phyloP scores from a whole-genome alignment of 169 alveolate species.

The Fabrea salina region DNA sequence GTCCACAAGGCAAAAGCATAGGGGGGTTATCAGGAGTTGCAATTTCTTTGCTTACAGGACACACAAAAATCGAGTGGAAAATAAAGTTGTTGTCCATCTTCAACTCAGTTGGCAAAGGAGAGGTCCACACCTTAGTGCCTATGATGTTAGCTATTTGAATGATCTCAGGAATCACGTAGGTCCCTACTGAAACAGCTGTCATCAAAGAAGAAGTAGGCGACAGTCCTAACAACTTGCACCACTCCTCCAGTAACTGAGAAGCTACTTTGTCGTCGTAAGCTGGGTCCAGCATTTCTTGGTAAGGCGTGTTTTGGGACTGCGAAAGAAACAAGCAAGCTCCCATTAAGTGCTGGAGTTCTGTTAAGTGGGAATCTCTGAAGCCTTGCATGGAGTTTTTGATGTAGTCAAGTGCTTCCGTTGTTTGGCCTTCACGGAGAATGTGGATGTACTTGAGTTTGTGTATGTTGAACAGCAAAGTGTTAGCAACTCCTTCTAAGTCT shows the following conservation, averaged over 20 bases:
- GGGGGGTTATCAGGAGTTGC: constrained; percentile 69
- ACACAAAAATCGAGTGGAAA: constrained; percentile 77
- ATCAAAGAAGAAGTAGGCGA: not conserved
- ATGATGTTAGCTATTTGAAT: not conserved
- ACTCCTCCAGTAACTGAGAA: not conserved
- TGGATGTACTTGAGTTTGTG: constrained; percentile 40
- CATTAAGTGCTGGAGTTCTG: constrained; percentile 8
- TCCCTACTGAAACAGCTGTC: not conserved
- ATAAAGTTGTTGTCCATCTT: constrained; percentile 66
- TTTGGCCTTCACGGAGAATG: constrained; percentile 23
- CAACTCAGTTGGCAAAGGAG: constrained; percentile 60
- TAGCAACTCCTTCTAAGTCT: constrained; percentile 14
- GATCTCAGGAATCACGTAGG: not conserved
- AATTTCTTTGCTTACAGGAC: constrained; percentile 84
- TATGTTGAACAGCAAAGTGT: constrained; percentile 44
- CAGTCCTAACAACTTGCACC: not conserved
- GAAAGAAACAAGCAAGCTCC: not conserved
- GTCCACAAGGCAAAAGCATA: constrained; percentile 79
- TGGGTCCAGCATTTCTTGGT: not conserved
- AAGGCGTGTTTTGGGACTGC: constrained; percentile 9
- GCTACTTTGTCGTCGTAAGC: not conserved
- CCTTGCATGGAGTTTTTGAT: constrained; percentile 10
- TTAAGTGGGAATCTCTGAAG: not conserved
- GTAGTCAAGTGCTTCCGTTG: constrained; percentile 26
- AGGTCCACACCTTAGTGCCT: not conserved